These are phyloP conservation scores for Cryptococcus sp. DNA, from an alignment of 1,284 basidiomycete species.

Conservation along the genomic window DNA sequence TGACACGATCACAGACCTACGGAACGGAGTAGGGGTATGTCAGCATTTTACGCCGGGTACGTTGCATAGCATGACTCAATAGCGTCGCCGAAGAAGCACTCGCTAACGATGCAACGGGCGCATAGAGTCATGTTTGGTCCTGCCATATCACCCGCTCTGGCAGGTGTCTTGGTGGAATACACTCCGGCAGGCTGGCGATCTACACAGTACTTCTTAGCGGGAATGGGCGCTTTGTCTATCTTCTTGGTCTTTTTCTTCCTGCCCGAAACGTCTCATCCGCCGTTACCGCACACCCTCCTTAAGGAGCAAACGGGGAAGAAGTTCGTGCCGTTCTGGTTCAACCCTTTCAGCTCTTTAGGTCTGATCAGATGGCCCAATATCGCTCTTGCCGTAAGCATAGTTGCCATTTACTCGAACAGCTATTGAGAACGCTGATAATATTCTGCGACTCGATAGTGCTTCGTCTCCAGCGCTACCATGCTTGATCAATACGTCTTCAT, in stretches of 20 bases:
- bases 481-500: slow-evolving; percentile 40
- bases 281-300: slow-evolving; percentile 43
- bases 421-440: neutral
- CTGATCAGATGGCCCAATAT: slow-evolving; percentile 65
- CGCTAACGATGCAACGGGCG: too few relatives aligned
- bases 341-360: slow-evolving; percentile 61
- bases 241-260: slow-evolving; percentile 59
- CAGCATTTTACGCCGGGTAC: slow-evolving; percentile 56
- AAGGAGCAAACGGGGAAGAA: slow-evolving; percentile 40
- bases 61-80: too few relatives aligned
- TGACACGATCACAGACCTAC: slow-evolving; percentile 54
- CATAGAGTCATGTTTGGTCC: slow-evolving; percentile 40
- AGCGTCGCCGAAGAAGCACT: too few relatives aligned
- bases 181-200: slow-evolving; percentile 61
- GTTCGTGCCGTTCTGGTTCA: slow-evolving; percentile 59
- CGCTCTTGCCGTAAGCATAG: slow-evolving; percentile 59
- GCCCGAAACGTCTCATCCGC: slow-evolving; percentile 70
- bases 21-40: slow-evolving; percentile 65
- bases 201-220: slow-evolving; percentile 60
- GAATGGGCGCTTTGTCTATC: slow-evolving; percentile 57
- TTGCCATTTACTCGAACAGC: too few relatives aligned
- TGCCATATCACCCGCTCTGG: slow-evolving; percentile 48
- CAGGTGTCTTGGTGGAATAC: slow-evolving; percentile 53
- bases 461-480: slow-evolving; percentile 38
- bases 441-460: slow-evolving; percentile 24